phyloP scores from a whole-genome alignment of 140 eudicot species.

The Flaveria floridana region DNA sequence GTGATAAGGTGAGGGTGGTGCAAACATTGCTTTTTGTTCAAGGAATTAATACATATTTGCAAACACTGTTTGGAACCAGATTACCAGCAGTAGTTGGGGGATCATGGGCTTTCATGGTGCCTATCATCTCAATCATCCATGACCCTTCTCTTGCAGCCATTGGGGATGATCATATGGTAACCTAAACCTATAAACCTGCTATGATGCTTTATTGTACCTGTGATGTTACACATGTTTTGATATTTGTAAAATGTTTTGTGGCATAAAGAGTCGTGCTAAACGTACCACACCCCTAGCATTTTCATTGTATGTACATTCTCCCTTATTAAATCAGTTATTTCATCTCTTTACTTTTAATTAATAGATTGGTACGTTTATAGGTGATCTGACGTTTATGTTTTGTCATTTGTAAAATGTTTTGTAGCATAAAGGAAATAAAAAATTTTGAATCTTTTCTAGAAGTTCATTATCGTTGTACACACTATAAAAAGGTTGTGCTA shows the following conservation, averaged over 20 bases:
- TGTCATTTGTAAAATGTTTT: slow-evolving; percentile 9
- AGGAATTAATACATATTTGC: slow-evolving; percentile 86
- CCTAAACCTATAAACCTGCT: slow-evolving; percentile 26
- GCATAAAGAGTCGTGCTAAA: too few relatives aligned
- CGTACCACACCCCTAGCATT: too few relatives aligned
- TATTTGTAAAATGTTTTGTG: slow-evolving; percentile 12
- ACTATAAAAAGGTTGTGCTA: too few relatives aligned
- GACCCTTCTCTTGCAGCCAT: slow-evolving; percentile 73
- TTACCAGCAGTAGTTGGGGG: slow-evolving; percentile 94
- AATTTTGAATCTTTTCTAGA: background rate
- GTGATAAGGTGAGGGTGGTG: slow-evolving; percentile 91
- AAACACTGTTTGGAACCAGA: slow-evolving; percentile 90
- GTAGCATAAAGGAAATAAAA: background rate
- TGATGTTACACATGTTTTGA: slow-evolving; percentile 10
- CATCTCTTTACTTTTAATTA: too few relatives aligned
- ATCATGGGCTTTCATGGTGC: slow-evolving; percentile 97
- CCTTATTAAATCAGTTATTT: too few relatives aligned
- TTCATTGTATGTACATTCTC: too few relatives aligned
- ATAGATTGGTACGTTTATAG: too few relatives aligned
- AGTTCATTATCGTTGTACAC: background rate
- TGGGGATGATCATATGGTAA: slow-evolving; percentile 64
- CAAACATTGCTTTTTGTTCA: slow-evolving; percentile 92
- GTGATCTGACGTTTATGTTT: slow-evolving; percentile 1
- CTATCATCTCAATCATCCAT: slow-evolving; percentile 88
- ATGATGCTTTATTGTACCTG: background rate